Conservation (phyloP, 805 yeast species). For the Lachancea nothofagi region DNA sequence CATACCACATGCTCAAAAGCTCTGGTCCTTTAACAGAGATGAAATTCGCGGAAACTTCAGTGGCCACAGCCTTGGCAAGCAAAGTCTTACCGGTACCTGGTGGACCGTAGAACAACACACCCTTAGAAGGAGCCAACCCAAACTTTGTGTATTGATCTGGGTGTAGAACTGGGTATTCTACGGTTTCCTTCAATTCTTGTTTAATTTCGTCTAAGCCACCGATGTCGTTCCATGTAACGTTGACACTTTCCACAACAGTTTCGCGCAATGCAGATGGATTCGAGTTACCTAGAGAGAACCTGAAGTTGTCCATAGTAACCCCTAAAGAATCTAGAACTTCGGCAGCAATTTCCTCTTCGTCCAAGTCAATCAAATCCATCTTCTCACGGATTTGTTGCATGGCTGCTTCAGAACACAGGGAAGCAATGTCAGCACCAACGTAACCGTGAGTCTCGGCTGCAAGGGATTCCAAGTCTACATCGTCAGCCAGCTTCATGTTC, state of each 20-base stretch:
- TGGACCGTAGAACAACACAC: conserved; percentile 98
- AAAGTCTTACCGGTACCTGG: conserved; percentile 99
- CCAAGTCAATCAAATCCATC: conserved; percentile 95
- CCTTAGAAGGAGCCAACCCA: conserved; percentile 96
- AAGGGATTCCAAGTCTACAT: conserved; percentile 90
- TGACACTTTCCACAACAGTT: conserved; percentile 97
- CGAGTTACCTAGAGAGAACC: conserved; percentile 95
- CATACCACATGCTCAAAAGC: conserved; percentile 96
- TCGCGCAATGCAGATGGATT: conserved; percentile 99
- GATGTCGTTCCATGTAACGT: conserved; percentile 98
- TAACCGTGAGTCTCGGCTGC: conserved; percentile 99
- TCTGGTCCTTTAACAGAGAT: conserved; percentile 97
- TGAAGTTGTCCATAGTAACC: conserved; percentile 97
- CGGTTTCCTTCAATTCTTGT: conserved; percentile 96
- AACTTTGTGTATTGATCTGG: conserved; percentile 98
- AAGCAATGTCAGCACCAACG: conserved; percentile 98
- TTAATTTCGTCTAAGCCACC: conserved; percentile 97
- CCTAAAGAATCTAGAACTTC: conserved; percentile 94
- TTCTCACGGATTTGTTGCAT: conserved; percentile 99
- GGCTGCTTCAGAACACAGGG: conserved; percentile 99
- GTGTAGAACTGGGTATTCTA: conserved; percentile 96
- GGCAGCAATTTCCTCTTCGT: conserved; percentile 95
- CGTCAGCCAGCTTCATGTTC: conserved; percentile 94
- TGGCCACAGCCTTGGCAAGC: conserved; percentile 97
- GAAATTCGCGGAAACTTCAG: conserved; percentile 97